These are phyloP conservation scores for Pythium vanterpoolii DNA, from an alignment of 352 stramenopile genomes.

Conservation along the genomic window DNA sequence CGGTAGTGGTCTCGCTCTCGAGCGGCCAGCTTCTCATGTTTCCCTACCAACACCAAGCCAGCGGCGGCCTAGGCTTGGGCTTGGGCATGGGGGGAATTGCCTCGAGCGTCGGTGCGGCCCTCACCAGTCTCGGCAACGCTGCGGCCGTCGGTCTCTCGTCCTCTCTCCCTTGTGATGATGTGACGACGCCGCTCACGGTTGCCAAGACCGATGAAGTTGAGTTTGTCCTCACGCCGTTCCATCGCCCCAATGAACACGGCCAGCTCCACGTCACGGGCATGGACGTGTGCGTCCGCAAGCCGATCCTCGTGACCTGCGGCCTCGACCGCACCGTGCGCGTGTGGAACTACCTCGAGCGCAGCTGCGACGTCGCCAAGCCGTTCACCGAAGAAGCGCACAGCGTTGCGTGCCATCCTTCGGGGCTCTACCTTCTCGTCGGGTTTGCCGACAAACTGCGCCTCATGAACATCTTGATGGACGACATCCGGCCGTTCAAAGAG, in stretches of 20 bases:
- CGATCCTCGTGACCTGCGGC: conserved; percentile 87
- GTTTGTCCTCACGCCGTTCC: conserved; percentile 66
- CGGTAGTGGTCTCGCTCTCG: conserved; percentile 57
- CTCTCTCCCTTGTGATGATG: conserved; percentile 6
- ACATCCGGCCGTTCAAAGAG: conserved; percentile 89
- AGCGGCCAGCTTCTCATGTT: conserved; percentile 70
- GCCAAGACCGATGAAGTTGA: conserved; percentile 66
- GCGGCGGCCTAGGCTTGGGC: no score
- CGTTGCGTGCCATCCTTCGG: conserved; percentile 90
- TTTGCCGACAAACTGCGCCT: conserved; percentile 93
- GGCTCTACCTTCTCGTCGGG: conserved; percentile 87
- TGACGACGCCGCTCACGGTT: conserved; percentile 10
- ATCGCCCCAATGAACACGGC: conserved; percentile 57
- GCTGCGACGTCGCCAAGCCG: conserved; percentile 87
- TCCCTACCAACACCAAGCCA: conserved; percentile 56
- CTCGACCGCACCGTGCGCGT: conserved; percentile 89
- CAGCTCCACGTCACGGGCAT: conserved; percentile 88
- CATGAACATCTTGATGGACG: conserved; percentile 94
- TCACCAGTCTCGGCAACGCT: conserved; percentile 16
- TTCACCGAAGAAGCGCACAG: conserved; percentile 90
- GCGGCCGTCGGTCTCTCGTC: conserved; percentile 12
- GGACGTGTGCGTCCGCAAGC: conserved; percentile 92
- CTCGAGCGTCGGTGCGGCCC: conserved; percentile 16
- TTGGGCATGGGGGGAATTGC: conserved; percentile 5
- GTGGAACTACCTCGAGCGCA: conserved; percentile 94